Base-by-base conservation (phyloP, 257 asterid species). In the Nicotiana knightiana region DNA sequence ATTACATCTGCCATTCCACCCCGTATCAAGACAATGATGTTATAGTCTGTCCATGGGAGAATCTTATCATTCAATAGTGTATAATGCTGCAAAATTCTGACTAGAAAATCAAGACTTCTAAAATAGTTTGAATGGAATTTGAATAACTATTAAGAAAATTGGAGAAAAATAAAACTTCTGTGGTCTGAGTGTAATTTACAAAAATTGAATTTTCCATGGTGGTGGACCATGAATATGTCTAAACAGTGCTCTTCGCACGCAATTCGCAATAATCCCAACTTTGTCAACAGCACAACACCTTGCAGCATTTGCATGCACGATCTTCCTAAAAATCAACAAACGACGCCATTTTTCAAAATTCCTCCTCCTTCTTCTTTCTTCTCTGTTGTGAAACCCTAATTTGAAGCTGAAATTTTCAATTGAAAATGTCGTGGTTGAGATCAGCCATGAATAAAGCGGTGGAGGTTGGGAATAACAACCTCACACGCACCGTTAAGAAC, bases 361-460 rank as follows among this genome's bases (percentile, higher is more conserved):
- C 57, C 57, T 53, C 17, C 17, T 53, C 2, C 3, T n/a, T 5
- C 55, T 24, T 37, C 39, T 28, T 18, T 18, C 54, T 0, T 68
- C 59, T 16, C 35, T 6, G 59, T 70, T 70, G 33, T 1, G 35
- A 70, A 70, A 70, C 78, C 78, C 78, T 70, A 70, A 43, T 70
- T 70, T 70, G 35, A 59, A 59, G 5, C 12, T n/a, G 66, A 43
- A 70, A n/a, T n/a, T 68, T 8, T 16, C 6, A 18, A 57, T 55
- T 55, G 63, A 67, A 76, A 90, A 95, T 96, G 99, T 92, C 97
- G 88, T 94, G 98, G 99, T 87, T 94, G 80, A 91, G 94, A 89
- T 91, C 99, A 89, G 98, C 98, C 81, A 92, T 96, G 90, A 93
- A 89, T 91, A 96, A 89, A 88, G 99, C 99, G 87, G 98, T 93